These are phyloP conservation scores for Astragalus membranaceus DNA, from an alignment of 306 rosid species.

Conservation along the genomic window DNA sequence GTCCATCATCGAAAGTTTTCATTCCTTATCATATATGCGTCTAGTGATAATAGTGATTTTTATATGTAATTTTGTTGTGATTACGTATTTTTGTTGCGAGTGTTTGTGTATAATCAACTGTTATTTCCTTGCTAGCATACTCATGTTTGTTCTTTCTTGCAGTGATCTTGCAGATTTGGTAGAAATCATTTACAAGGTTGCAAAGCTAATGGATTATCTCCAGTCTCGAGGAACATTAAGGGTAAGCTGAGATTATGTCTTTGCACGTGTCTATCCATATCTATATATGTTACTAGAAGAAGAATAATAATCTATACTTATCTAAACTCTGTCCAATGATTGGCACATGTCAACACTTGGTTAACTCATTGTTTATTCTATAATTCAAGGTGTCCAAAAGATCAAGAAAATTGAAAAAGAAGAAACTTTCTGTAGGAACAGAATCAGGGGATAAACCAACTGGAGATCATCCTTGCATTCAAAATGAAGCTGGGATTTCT, in stretches of 20 bases:
- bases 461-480: conserved; percentile 36
- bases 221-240: conserved; percentile 84
- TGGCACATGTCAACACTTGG: neutral
- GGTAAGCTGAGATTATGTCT: conserved; percentile 36
- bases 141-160: conserved; percentile 29
- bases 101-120: neutral
- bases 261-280: neutral
- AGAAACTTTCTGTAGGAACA: conserved; percentile 28
- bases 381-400: conserved; percentile 63
- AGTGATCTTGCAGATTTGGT: conserved; percentile 87
- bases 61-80: neutral
- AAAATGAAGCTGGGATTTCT: conserved; percentile 40
- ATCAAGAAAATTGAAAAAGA: conserved; percentile 60
- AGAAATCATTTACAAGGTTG: conserved; percentile 68
- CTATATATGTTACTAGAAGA: neutral
- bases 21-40: neutral
- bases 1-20: neutral
- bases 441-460: conserved; percentile 30
- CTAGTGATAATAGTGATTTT: neutral
- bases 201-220: conserved; percentile 69
- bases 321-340: neutral
- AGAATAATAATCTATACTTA: neutral
- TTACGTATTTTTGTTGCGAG: neutral
- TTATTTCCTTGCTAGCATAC: conserved; percentile 11
- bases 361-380: neutral